Base-by-base conservation (phyloP, 306 rosid genomes). In the Bauhinia variegata region DNA sequence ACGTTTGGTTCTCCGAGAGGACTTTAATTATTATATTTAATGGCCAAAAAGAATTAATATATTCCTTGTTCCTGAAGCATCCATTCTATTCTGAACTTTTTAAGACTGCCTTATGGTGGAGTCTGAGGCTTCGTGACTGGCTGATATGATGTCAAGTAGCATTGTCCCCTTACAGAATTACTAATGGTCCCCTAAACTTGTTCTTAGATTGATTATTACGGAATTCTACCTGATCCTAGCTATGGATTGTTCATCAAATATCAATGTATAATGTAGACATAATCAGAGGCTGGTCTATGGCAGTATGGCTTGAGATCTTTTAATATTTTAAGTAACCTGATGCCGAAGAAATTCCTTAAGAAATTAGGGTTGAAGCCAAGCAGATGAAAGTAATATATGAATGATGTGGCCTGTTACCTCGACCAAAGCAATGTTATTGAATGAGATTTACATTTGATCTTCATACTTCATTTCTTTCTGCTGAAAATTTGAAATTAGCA, bases 401-500 rank as follows among this genome's bases (percentile, higher is more conserved):
- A 44, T 47, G 23, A 18, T 50, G 62, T 31, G 4, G 17, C 53
- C 52, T 44, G 67, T 19, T 39, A 16, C 48, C 37, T 38, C n/a
- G 16, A 33, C 71, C 46, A 43, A 65, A 61, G 74, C 13, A 60
- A 44, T 14, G 19, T 11, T 41, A 13, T 44, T 39, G 9, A 43
- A 23, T 49, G 63, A 41, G 39, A 32, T 30, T 34, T 59, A 11
- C 51, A 6, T n/a, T 15, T 13, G 19, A 63, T 60, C 34, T 63
- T 64, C 34, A 43, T 31, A 47, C 31, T 10, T 42, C 38, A 13
- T 16, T 53, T 36, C 37, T 14, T 28, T 17, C 14, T 11, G 3
- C 13, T 67, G 57, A 33, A 52, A 50, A 58, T 61, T 80, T 69
- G 19, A 63, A 30, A 38, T 71, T 69, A 52, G 52, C 63, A 61